Evolutionary conservation across 306 rosid species (phyloP), one percentile per base, ranked within the genome.

Genomic region (Trifolium pratense): DNA sequence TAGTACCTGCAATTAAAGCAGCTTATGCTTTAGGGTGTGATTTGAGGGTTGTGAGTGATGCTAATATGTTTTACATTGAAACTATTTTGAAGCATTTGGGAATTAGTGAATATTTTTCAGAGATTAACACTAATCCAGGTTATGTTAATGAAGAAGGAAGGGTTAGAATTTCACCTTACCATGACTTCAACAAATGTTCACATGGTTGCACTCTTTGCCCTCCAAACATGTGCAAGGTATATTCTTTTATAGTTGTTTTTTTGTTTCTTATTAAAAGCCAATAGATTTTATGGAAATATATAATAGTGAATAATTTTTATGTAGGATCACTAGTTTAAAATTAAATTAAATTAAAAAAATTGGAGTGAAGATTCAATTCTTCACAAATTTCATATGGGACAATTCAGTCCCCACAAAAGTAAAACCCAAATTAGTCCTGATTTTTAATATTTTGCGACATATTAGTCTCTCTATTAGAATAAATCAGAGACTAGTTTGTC

Each of bases 21-120:
- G 90, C 89, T 5, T 86, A 86, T 74, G 83, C 84, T 18, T 74
- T 64, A 15, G 92, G 95, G 89, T 92, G 98, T 80, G 96, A 90
- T 12, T 70, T 92, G 86, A 90, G 91, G 88, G 75, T 88, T 75
- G 87, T 90, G 17, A 90, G 96, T 13, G 96, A 92, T 56, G 98
- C 98, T 0, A 92, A 92, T 73, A 7, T 80, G 76, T 90, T 90
- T 52, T 92, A 84, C 75, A 90, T 92, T 16, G 90, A 88, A 69
- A 77, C 89, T 46, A 80, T 92, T 48, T 67, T 90, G 95, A 75
- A 84, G 79, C 91, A 92, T 60, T 82, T 86, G 8, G 92, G 87
- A 39, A 46, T 92, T 17, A 83, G 75, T 62, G 88, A 88, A 10
- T 92, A 51, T 57, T 90, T 92, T 43, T 79, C 95, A 2, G 92